Percentiles rank a stretch among this genome's conserved stretches.
Evolutionary conservation across 106 monocot species (phyloP).

Genomic region (Chionographis japonica): DNA sequence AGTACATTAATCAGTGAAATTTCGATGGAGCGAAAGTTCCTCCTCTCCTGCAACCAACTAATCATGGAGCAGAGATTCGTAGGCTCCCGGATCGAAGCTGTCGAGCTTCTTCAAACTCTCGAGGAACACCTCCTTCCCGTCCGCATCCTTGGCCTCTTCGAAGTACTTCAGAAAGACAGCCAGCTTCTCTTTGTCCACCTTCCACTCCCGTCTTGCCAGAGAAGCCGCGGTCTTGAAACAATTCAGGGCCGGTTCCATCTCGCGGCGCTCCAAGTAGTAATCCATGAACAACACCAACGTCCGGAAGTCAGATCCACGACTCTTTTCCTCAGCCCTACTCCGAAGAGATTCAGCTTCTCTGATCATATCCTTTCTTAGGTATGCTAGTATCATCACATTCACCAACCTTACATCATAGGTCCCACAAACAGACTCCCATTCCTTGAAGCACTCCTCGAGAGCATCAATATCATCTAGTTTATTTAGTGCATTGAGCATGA

Average conservation of each 20-base stretch:
- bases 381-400: constrained; percentile 24
- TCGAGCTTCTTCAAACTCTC: constrained; percentile 15
- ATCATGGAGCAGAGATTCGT: constrained; percentile 17
- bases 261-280: constrained; percentile 19
- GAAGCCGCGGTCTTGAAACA: constrained; percentile 12
- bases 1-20: constrained; percentile 4
- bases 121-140: constrained; percentile 19
- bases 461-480: constrained; percentile 35
- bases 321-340: constrained; percentile 13
- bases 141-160: constrained; percentile 26
- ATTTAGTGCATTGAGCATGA: constrained; percentile 43
- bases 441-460: constrained; percentile 26
- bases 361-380: constrained; percentile 18
- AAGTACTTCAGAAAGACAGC: constrained; percentile 9
- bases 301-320: constrained; percentile 11
- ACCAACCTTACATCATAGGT: constrained; percentile 28
- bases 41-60: constrained; percentile 19
- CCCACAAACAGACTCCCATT: constrained; percentile 32
- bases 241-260: constrained; percentile 15
- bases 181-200: constrained; percentile 19
- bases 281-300: constrained; percentile 27
- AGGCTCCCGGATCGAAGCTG: constrained; percentile 15
- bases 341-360: constrained; percentile 25
- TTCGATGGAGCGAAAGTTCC: constrained; percentile 6
- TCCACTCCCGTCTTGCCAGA: constrained; percentile 15